phyloP scores from a whole-genome alignment of 768 basidiomycete species.

The Agaricus bisporus region DNA sequence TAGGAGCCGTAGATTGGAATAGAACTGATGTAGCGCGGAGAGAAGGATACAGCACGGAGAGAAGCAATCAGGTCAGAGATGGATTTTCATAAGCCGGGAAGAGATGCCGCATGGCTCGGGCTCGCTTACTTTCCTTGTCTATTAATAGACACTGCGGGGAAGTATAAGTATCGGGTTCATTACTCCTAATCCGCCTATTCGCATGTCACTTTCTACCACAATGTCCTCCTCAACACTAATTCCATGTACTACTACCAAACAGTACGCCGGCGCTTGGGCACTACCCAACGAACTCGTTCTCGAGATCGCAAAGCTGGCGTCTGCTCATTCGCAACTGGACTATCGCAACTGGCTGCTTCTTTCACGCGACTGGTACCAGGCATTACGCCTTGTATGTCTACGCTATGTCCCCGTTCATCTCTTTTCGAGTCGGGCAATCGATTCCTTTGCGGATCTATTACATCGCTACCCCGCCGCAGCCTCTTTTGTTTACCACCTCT shows the following conservation, averaged over 20 bases:
- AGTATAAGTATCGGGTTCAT: background rate
- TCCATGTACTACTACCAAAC: background rate
- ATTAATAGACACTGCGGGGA: background rate
- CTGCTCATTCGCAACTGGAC: conserved; percentile 4
- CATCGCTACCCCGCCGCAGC: background rate
- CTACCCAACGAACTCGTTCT: conserved; percentile 10
- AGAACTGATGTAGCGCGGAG: conserved; percentile 1
- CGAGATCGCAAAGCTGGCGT: conserved; percentile 5
- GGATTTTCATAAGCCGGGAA: conserved; percentile 5
- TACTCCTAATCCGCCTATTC: background rate
- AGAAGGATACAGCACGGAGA: background rate
- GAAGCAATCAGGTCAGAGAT: background rate
- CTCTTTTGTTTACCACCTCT: conserved; percentile 4
- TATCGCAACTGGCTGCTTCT: conserved; percentile 7
- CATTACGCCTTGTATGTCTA: conserved; percentile 5
- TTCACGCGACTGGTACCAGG: conserved; percentile 2
- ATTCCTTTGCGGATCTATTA: background rate
- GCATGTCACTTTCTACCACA: background rate
- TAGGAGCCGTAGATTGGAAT: background rate
- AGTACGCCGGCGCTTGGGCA: conserved; percentile 3
- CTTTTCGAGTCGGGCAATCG: background rate
- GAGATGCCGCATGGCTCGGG: conserved; percentile 1
- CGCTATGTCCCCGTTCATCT: conserved; percentile 8
- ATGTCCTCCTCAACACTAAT: background rate
- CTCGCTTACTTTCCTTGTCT: background rate